Conservation (phyloP, 345 rosid genomes). For the Gossypium thurberi region DNA sequence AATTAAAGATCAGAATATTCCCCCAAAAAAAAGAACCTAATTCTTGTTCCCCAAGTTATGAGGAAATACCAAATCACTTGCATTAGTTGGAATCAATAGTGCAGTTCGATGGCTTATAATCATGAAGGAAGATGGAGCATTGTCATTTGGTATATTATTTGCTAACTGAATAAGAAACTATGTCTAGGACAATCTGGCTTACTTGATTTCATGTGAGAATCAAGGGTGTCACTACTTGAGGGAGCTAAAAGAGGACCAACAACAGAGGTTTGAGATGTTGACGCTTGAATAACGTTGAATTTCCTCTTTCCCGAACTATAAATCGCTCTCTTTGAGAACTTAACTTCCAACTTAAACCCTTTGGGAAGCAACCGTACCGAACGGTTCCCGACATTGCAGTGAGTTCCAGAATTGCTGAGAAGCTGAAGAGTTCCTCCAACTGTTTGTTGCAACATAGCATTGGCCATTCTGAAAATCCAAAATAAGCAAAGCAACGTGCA, state of each 20-base stretch:
- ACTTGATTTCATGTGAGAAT: conserved; percentile 56
- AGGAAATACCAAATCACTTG: neutral
- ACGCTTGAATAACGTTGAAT: conserved; percentile 34
- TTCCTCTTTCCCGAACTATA: conserved; percentile 24
- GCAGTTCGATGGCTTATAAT: neutral
- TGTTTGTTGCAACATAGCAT: conserved; percentile 47
- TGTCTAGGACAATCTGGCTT: conserved; percentile 15
- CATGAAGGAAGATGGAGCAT: neutral
- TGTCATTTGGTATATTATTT: neutral
- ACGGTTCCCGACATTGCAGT: conserved; percentile 24
- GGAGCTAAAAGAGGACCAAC: conserved; percentile 51
- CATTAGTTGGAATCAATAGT: neutral
- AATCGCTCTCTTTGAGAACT: conserved; percentile 22
- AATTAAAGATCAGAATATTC: conserved; percentile 3
- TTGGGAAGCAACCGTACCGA: conserved; percentile 26
- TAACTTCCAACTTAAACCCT: conserved; percentile 28
- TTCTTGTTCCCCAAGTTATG: neutral
- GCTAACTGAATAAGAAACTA: conserved; percentile 7
- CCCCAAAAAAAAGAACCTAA: conserved; percentile 1
- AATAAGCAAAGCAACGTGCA: neutral
- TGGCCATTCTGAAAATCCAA: conserved; percentile 52
- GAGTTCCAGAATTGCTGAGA: conserved; percentile 29
- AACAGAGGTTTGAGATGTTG: conserved; percentile 48
- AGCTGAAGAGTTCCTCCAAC: conserved; percentile 32
- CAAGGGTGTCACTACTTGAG: conserved; percentile 33